Evolutionary conservation across 441 rosid species (phyloP).

Genomic region (Sinapis alba): DNA sequence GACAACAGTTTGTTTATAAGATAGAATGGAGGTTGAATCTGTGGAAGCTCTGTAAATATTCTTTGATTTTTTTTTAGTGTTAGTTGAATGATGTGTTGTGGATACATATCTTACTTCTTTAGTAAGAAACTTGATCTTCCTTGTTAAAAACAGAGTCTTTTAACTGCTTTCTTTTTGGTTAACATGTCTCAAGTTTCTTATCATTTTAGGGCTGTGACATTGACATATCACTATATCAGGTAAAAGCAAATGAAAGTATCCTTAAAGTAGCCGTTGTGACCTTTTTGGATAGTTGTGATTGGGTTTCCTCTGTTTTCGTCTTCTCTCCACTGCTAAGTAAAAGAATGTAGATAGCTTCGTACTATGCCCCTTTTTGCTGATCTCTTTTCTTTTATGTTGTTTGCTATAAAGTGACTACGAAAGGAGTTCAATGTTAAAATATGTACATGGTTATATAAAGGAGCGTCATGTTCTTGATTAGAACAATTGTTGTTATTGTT

Average conservation of each 20-base stretch:
- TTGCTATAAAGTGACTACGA: slow-evolving; percentile 23
- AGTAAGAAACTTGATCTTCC: not conserved
- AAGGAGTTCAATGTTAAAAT: not conserved
- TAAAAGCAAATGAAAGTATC: not conserved
- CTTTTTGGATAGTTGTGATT: slow-evolving; percentile 22
- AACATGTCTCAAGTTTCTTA: not conserved
- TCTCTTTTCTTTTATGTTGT: slow-evolving; percentile 20
- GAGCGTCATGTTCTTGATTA: not conserved
- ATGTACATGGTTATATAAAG: not conserved
- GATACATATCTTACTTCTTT: not conserved
- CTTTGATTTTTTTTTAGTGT: slow-evolving; percentile 6
- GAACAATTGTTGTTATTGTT: not conserved
- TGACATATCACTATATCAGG: not conserved
- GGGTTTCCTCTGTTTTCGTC: slow-evolving; percentile 15
- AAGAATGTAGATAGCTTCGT: slow-evolving; percentile 23
- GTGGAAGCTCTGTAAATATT: slow-evolving; percentile 33
- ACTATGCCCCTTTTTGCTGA: not conserved
- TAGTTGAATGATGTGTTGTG: slow-evolving; percentile 19
- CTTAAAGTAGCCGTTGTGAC: slow-evolving; percentile 4
- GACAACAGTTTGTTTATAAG: slow-evolving; percentile 32
- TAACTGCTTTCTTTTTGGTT: not conserved
- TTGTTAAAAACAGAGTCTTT: not conserved
- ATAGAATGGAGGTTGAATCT: slow-evolving; percentile 24
- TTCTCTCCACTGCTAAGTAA: slow-evolving; percentile 41
- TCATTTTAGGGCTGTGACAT: not conserved